Conservation (phyloP, 2,329 filamentous ascomycete genomes). For the Phialophora chinensis region DNA sequence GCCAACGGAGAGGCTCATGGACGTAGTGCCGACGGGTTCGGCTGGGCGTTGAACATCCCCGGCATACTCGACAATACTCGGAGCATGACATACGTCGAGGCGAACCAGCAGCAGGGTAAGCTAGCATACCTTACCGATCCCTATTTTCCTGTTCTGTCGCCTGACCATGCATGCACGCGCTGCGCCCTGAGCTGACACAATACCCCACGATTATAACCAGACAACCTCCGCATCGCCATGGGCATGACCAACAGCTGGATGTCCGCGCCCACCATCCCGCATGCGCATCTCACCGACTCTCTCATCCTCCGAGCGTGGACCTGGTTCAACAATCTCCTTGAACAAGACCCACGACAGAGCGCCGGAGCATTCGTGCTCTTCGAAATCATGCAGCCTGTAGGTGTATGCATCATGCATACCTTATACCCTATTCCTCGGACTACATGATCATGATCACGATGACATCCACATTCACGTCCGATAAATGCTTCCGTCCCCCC, state of each 20-base stretch:
- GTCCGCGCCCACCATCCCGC: constrained; percentile 5
- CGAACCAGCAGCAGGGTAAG: constrained; percentile 14
- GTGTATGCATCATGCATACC: neutral
- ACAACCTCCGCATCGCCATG: constrained; percentile 14
- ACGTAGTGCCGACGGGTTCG: constrained; percentile 16
- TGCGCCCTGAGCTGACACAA: neutral
- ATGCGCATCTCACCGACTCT: neutral
- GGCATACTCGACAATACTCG: constrained; percentile 7
- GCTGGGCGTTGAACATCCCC: constrained; percentile 7
- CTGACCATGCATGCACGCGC: too few species aligned
- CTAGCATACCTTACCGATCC: neutral
- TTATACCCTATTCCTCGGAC: neutral
- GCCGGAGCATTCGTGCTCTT: constrained; percentile 11
- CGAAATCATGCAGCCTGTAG: constrained; percentile 13
- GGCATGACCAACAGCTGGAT: constrained; percentile 19
- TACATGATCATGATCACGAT: too few species aligned
- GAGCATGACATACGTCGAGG: constrained; percentile 10
- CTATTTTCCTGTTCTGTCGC: neutral
- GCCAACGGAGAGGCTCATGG: constrained; percentile 16
- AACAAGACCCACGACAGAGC: constrained; percentile 11
- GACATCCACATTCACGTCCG: neutral
- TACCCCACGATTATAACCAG: neutral
- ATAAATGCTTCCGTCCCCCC: neutral
- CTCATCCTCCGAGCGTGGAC: constrained; percentile 6
- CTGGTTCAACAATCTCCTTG: constrained; percentile 11